Evolutionary conservation across 192 early-diverging fungal species (phyloP).

Genomic region (Coemansia pectinata): DNA sequence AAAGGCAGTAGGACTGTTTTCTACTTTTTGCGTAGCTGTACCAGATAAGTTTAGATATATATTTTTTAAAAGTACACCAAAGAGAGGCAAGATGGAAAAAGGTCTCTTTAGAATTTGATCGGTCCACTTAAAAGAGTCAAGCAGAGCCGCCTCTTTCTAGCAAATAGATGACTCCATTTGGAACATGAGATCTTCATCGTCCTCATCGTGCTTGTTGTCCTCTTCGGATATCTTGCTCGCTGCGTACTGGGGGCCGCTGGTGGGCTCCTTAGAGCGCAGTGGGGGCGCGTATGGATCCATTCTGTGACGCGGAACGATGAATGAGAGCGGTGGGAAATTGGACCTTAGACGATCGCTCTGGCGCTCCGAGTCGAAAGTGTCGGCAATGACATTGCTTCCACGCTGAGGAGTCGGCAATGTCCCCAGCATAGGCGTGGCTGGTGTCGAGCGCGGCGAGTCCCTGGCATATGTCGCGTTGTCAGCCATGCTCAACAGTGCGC

Average conservation of each 20-base stretch:
- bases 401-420: background rate
- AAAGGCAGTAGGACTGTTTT: too few species aligned
- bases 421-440: slow-evolving; percentile 27
- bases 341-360: slow-evolving; percentile 28
- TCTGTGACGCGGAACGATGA: slow-evolving; percentile 46
- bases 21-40: too few species aligned
- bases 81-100: background rate
- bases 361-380: slow-evolving; percentile 3
- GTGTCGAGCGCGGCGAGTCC: slow-evolving; percentile 35
- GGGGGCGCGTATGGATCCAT: slow-evolving; percentile 10
- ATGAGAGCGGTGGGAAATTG: slow-evolving; percentile 50
- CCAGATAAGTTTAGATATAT: too few species aligned
- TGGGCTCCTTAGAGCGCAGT: background rate
- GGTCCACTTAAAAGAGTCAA: background rate
- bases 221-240: background rate
- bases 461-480: slow-evolving; percentile 10
- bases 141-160: background rate
- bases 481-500: slow-evolving; percentile 23
- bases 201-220: slow-evolving; percentile 6
- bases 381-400: background rate
- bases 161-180: slow-evolving; percentile 44
- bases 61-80: background rate
- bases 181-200: slow-evolving; percentile 51
- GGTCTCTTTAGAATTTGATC: background rate
- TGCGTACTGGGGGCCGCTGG: background rate